Evolutionary conservation across 2,329 filamentous ascomycete genomes (phyloP).

Genomic region (Stemphylium beticola): DNA sequence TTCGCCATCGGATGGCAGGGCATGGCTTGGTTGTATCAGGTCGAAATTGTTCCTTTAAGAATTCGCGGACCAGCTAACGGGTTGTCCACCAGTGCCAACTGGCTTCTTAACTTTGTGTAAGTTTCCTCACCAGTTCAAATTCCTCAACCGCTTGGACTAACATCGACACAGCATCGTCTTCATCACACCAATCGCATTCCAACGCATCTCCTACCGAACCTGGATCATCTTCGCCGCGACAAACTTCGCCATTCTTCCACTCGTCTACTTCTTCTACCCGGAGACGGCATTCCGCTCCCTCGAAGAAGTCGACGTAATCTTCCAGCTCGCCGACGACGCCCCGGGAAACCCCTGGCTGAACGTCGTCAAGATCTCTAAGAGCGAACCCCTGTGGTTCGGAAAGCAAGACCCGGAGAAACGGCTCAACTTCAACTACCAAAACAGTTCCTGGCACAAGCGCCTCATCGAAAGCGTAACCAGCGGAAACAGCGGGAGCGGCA

Average conservation of each 20-base stretch:
- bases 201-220: conserved; percentile 59
- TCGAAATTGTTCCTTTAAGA: conserved; percentile 86
- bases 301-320: conserved; percentile 74
- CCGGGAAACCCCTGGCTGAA: conserved; percentile 54
- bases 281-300: conserved; percentile 63
- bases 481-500: conserved; percentile 21
- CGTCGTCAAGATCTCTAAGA: conserved; percentile 56
- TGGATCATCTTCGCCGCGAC: conserved; percentile 64
- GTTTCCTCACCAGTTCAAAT: conserved; percentile 47
- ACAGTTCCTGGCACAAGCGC: conserved; percentile 36
- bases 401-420: conserved; percentile 56
- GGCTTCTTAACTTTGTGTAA: conserved; percentile 64
- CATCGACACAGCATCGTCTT: conserved; percentile 64
- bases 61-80: conserved; percentile 87
- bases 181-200: conserved; percentile 67
- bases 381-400: conserved; percentile 63
- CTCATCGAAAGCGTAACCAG: conserved; percentile 21
- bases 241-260: conserved; percentile 61
- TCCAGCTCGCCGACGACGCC: conserved; percentile 59
- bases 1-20: conserved; percentile 84
- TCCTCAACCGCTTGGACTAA: conserved; percentile 27
- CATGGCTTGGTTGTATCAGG: conserved; percentile 66
- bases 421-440: conserved; percentile 57
- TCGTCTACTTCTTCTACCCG: conserved; percentile 66
- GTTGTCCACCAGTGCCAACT: conserved; percentile 87